A percentile compares a stretch with the other conserved stretches of the same genome.
Evolutionary conservation across 768 basidiomycete genomes (phyloP).

Genomic region (Pulveroboletus sp.): DNA sequence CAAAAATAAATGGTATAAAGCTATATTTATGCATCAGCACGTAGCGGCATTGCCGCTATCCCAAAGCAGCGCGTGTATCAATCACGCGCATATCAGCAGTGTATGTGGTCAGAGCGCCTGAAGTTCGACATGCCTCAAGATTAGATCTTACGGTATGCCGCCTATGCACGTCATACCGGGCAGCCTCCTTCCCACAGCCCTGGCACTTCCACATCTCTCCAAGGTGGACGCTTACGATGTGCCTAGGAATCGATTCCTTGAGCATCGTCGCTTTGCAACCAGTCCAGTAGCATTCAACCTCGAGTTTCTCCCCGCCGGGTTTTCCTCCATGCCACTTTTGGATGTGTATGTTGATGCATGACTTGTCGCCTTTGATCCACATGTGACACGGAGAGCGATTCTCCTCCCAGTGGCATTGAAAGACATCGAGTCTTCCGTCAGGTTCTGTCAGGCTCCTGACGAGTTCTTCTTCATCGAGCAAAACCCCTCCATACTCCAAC

Average conservation of each 20-base stretch:
- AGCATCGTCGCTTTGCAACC: slow-evolving; percentile 17
- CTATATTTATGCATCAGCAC: background rate
- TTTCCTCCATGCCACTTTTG: slow-evolving; percentile 17
- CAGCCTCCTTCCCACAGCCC: slow-evolving; percentile 10
- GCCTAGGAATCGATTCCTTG: slow-evolving; percentile 22
- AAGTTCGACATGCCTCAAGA: slow-evolving; percentile 1
- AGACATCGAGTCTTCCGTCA: slow-evolving; percentile 2
- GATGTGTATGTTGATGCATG: slow-evolving; percentile 13
- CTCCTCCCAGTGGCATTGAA: slow-evolving; percentile 13
- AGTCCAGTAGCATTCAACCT: slow-evolving; percentile 8
- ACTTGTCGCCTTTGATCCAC: slow-evolving; percentile 17
- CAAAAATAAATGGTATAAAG: background rate
- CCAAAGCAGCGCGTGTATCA: slow-evolving; percentile 6
- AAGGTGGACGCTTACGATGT: slow-evolving; percentile 9
- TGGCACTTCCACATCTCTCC: slow-evolving; percentile 14
- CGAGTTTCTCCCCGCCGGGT: slow-evolving; percentile 9
- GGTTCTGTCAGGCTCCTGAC: background rate
- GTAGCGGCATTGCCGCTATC: background rate
- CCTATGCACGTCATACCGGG: slow-evolving; percentile 9
- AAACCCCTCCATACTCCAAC: slow-evolving; percentile 5
- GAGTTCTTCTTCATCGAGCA: slow-evolving; percentile 15
- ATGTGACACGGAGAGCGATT: slow-evolving; percentile 5
- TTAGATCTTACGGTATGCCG: slow-evolving; percentile 3
- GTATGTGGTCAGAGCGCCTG: slow-evolving; percentile 10
- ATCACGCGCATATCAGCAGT: background rate